Conservation (phyloP, 305 asterid genomes). For the Fraxinus ornus region DNA sequence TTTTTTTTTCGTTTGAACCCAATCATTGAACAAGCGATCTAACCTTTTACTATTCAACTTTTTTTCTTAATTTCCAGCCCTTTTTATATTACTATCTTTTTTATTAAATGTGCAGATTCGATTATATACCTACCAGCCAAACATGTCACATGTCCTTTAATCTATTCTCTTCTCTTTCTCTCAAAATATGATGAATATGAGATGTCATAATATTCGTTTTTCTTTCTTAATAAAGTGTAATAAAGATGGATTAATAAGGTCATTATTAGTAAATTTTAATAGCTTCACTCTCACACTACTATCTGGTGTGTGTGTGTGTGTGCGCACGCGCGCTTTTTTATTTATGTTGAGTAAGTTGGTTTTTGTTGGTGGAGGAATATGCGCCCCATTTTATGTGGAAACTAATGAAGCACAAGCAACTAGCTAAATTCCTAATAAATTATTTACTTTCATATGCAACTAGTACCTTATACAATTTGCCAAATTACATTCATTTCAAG, state of each 20-base stretch:
- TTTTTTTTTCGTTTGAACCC: not conserved
- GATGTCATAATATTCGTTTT: not conserved
- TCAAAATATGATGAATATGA: not conserved
- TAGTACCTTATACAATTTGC: not conserved
- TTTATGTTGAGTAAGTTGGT: conserved; percentile 22
- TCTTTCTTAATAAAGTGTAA: not conserved
- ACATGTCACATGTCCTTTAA: conserved; percentile 43
- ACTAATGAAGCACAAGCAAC: conserved; percentile 28
- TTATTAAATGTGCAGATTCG: conserved; percentile 18
- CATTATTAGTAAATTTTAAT: not conserved
- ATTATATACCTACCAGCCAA: conserved; percentile 41
- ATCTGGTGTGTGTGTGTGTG: not conserved
- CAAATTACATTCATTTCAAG: not conserved
- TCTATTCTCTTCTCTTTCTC: not conserved
- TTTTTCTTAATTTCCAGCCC: conserved; percentile 5
- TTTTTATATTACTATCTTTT: not conserved
- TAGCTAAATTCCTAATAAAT: conserved; percentile 30
- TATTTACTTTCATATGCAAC: not conserved
- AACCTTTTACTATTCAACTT: conserved; percentile 33
- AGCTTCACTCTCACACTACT: conserved; percentile 24
- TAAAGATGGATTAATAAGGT: not conserved
- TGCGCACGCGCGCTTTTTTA: no score
- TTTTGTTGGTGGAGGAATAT: conserved; percentile 36
- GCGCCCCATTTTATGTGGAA: conserved; percentile 38
- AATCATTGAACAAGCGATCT: conserved; percentile 19